phyloP scores from a whole-genome alignment of 305 asterid species.

The Solanum hybrid region DNA sequence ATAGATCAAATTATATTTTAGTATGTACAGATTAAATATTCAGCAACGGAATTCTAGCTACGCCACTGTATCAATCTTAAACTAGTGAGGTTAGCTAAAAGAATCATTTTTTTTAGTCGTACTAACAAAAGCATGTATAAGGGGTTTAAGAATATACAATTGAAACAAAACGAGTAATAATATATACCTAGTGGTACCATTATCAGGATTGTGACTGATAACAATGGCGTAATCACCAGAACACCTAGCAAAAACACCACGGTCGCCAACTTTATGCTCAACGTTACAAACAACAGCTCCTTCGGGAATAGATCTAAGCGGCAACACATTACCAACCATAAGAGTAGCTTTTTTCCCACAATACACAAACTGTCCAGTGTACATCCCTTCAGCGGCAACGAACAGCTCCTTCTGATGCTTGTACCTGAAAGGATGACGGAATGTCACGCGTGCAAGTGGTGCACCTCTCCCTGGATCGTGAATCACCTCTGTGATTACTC shows the following conservation, averaged over 20 bases:
- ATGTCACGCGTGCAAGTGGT: conserved; percentile 75
- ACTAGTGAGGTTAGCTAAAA: background rate
- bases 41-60: background rate
- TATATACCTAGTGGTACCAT: conserved; percentile 69
- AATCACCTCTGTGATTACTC: conserved; percentile 71
- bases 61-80: background rate
- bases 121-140: background rate
- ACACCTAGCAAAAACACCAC: conserved; percentile 79
- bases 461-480: conserved; percentile 98
- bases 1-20: background rate
- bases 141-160: background rate
- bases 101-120: background rate
- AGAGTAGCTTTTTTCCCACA: conserved; percentile 84
- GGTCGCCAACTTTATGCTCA: conserved; percentile 90
- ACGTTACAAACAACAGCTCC: conserved; percentile 92
- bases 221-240: conserved; percentile 91
- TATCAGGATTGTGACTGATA: conserved; percentile 87
- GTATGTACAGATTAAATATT: background rate
- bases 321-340: conserved; percentile 75
- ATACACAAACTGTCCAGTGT: conserved; percentile 75
- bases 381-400: conserved; percentile 88
- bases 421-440: conserved; percentile 85
- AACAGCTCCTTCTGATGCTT: conserved; percentile 96
- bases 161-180: background rate
- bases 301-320: conserved; percentile 76